A percentile compares a stretch with the other conserved stretches of the same genome.
phyloP scores from a whole-genome alignment of 768 basidiomycete species.

The Pleurotus platypus region DNA sequence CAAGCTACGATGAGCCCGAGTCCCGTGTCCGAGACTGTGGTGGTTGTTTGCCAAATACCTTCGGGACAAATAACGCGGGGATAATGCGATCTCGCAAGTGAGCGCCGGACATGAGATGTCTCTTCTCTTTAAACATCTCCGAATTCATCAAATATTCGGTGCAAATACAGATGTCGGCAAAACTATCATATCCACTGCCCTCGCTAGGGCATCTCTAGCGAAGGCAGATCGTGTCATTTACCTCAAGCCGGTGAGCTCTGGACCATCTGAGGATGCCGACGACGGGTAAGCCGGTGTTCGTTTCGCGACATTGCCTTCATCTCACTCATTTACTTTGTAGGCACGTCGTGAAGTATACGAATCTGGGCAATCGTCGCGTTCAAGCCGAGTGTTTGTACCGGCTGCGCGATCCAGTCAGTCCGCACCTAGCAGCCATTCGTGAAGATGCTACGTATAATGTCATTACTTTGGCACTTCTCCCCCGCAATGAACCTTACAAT shows the following conservation, averaged over 20 bases:
- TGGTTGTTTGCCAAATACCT: not conserved
- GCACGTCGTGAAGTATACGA: conserved; percentile 58
- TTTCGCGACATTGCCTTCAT: not conserved
- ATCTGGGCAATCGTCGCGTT: conserved; percentile 35
- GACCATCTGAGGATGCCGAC: conserved; percentile 76
- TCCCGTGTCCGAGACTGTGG: too few relatives aligned
- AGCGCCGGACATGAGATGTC: conserved; percentile 46
- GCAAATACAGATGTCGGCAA: conserved; percentile 97
- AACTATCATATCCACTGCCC: conserved; percentile 83
- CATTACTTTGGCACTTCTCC: not conserved
- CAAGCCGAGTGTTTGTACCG: conserved; percentile 73
- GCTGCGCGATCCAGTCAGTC: conserved; percentile 88
- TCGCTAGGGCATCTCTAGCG: conserved; percentile 73
- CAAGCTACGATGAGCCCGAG: too few relatives aligned
- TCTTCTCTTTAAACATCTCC: conserved; percentile 79
- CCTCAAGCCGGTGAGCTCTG: conserved; percentile 92
- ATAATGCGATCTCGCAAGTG: not conserved
- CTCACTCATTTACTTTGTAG: conserved; percentile 31
- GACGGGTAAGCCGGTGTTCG: conserved; percentile 54
- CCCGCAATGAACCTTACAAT: not conserved
- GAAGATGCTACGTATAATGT: conserved; percentile 26
- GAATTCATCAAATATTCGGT: conserved; percentile 89
- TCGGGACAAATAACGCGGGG: conserved; percentile 5
- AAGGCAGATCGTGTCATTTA: conserved; percentile 55
- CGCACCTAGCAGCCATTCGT: conserved; percentile 75